phyloP scores from a whole-genome alignment of 306 rosid species.

The Astragalus membranaceus region DNA sequence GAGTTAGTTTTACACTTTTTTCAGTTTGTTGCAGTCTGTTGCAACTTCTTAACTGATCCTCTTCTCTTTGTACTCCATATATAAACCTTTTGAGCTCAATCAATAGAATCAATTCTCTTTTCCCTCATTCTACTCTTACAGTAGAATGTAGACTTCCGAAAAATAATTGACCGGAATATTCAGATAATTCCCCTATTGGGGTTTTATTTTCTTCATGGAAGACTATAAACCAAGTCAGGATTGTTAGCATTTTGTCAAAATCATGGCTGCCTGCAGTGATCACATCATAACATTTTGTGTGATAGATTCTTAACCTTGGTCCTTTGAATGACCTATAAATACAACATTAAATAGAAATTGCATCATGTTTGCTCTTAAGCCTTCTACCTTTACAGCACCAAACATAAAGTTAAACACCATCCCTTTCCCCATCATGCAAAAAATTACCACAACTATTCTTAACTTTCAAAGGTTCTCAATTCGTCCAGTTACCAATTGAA shows the following conservation, averaged over 20 bases:
- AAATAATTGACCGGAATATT: neutral
- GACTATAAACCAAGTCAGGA: neutral
- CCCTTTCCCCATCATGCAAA: neutral
- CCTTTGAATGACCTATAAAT: neutral
- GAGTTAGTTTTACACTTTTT: no score
- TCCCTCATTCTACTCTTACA: no score
- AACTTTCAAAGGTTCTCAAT: constrained; percentile 4
- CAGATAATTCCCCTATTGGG: neutral
- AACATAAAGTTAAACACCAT: neutral
- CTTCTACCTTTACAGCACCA: no score
- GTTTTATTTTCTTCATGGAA: neutral
- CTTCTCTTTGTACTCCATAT: no score
- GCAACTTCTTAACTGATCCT: no score
- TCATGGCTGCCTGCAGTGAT: neutral
- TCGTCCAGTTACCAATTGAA: constrained; percentile 7
- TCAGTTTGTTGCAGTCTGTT: no score
- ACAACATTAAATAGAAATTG: neutral
- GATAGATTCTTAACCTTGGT: neutral
- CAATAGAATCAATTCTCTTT: no score
- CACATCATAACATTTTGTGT: neutral
- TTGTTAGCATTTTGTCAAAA: neutral
- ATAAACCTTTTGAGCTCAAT: no score
- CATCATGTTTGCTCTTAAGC: neutral
- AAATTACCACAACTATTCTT: neutral
- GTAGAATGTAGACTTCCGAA: no score